A percentile compares a stretch with the other conserved stretches of the same genome.
Evolutionary conservation across 2,329 filamentous ascomycete genomes (phyloP).

Genomic region (Cladophialophora psammophila): DNA sequence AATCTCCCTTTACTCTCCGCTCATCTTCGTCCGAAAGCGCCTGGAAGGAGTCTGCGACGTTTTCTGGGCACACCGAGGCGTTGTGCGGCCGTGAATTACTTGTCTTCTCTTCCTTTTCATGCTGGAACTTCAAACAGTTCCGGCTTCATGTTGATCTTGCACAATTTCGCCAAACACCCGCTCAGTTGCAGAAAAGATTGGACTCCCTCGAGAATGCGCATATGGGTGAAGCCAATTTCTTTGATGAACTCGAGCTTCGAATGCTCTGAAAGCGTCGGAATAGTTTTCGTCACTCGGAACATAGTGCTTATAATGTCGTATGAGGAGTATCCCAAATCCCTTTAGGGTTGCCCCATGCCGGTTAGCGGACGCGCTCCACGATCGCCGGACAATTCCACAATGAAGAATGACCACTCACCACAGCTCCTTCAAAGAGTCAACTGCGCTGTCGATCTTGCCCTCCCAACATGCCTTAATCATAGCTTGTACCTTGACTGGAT

Average conservation of each 20-base stretch:
- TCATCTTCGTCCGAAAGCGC: background rate
- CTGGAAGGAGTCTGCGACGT: background rate
- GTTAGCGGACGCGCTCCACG: constrained; percentile 28
- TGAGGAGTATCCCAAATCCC: constrained; percentile 90
- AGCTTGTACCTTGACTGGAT: constrained; percentile 97
- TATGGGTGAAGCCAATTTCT: constrained; percentile 98
- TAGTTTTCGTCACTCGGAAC: constrained; percentile 98
- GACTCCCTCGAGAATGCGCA: constrained; percentile 98
- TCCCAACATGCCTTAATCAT: constrained; percentile 99
- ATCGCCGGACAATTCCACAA: constrained; percentile 12
- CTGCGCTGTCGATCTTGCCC: constrained; percentile 83
- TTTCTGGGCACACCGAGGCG: background rate
- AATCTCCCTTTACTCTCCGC: background rate
- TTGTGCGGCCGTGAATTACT: background rate
- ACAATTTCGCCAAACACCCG: constrained; percentile 87
- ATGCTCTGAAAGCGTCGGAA: constrained; percentile 89
- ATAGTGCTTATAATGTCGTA: constrained; percentile 99
- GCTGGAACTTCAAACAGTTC: constrained; percentile 69
- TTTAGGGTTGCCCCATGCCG: constrained; percentile 40
- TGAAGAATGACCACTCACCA: constrained; percentile 64
- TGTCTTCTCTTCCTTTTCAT: constrained; percentile 6
- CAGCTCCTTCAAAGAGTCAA: constrained; percentile 86
- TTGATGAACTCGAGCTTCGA: constrained; percentile 97
- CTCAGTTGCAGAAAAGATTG: constrained; percentile 94
- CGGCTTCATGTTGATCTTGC: constrained; percentile 96